Evolutionary conservation across 1,284 basidiomycete genomes (phyloP), one percentile per base, ranked within the genome.

Genomic region (Porogramme epimiltina): DNA sequence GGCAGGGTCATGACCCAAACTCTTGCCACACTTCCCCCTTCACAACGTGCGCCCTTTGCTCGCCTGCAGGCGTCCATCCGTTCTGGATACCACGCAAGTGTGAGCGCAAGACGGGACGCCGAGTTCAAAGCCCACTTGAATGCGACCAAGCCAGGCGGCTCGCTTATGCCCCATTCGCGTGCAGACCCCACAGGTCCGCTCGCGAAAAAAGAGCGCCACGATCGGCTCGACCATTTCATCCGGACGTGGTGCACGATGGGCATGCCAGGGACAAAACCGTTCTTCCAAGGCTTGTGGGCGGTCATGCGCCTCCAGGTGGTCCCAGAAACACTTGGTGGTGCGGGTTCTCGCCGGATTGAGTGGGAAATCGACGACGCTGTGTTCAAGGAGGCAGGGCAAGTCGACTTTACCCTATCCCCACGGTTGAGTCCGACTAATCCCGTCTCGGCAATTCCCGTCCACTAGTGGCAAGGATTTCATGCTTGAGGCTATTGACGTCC

Each of bases 281-380:
- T 91, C 70, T 90, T 91, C 65, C 82, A 87, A 69, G 84, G 74
- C 2, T 72, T 91, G 26, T 91, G 87, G 86, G 85, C 83, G 24
- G 71, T 87, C 61, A 79, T 91, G 77, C 78, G 88, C 59, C 71
- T 91, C 25, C 87, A 89, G 65, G 79, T 82, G 20, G 75, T 91
- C 40, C 86, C 89, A 51, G 79, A 85, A 63, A 75, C 80, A 42
- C 74, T 89, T 37, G 89, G 89, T 47, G 89, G 89, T 52, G 86
- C 88, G 45, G 89, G 87, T 40, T 68, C 68, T 43, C 74, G 74
- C 62, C 75, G 76, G 62, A 82, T 91, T 52, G 78, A 85, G 66
- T 91, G 89, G 89, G 85, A 89, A 70, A 75, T 91, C 34, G 89
- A 91, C 66, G 89, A 91, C 71, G 88, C 88, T 28, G 87, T 91